phyloP scores from a whole-genome alignment of 768 basidiomycete genomes.

The Daedalea quercina region DNA sequence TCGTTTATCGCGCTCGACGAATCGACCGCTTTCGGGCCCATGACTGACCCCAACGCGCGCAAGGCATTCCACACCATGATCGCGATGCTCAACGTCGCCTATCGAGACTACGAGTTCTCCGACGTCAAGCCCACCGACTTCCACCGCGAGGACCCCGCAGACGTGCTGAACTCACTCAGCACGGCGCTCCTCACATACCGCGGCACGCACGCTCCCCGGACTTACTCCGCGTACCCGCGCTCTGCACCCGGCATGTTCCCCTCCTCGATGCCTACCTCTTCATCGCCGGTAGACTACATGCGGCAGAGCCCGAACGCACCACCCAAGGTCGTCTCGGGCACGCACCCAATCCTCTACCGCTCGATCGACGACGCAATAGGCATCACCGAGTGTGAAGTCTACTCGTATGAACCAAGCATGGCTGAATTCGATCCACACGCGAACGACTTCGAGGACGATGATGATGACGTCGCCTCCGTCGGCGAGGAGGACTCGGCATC shows the following conservation, averaged over 20 bases:
- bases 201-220: constrained; percentile 63
- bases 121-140: constrained; percentile 89
- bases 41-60: constrained; percentile 75
- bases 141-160: constrained; percentile 68
- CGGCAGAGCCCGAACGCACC: constrained; percentile 58
- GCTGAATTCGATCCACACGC: constrained; percentile 93
- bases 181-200: constrained; percentile 74
- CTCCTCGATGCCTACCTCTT: constrained; percentile 63
- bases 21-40: constrained; percentile 85
- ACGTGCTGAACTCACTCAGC: constrained; percentile 79
- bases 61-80: constrained; percentile 97
- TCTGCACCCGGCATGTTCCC: constrained; percentile 69
- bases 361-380: constrained; percentile 88
- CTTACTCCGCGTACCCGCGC: constrained; percentile 84
- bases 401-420: constrained; percentile 81
- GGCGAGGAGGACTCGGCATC: constrained; percentile 59
- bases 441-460: constrained; percentile 71
- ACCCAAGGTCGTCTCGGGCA: constrained; percentile 70
- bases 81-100: constrained; percentile 93
- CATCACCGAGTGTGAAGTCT: constrained; percentile 90
- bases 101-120: constrained; percentile 96
- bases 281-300: constrained; percentile 55
- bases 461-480: constrained; percentile 62
- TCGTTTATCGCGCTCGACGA: constrained; percentile 74
- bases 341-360: constrained; percentile 84